These are phyloP conservation scores for Leccinum subtestaceum DNA, from an alignment of 768 basidiomycete genomes.

Conservation along the genomic window DNA sequence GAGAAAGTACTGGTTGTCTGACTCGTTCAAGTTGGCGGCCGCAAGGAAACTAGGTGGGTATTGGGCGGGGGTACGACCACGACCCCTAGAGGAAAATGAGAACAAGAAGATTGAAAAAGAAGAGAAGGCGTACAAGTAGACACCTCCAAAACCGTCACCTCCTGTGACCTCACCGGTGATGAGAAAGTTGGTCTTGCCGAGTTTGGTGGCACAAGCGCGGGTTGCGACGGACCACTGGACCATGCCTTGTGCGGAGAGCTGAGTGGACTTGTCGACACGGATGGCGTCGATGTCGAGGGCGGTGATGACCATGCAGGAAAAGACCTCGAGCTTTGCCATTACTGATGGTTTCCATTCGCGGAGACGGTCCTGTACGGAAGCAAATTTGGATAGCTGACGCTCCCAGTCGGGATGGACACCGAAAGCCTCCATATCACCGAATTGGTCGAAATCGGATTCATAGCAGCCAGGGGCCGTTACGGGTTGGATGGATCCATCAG, in stretches of 20 bases:
- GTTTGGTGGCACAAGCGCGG: conserved; percentile 63
- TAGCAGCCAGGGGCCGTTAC: conserved; percentile 72
- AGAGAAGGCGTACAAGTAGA: conserved; percentile 65
- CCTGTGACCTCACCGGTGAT: conserved; percentile 94
- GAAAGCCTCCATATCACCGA: conserved; percentile 96
- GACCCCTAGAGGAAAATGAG: conserved; percentile 52
- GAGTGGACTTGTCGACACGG: conserved; percentile 93
- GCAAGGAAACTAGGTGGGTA: conserved; percentile 63
- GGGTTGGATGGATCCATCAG: conserved; percentile 55
- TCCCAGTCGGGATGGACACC: conserved; percentile 95
- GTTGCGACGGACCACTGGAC: conserved; percentile 73
- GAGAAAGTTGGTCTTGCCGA: conserved; percentile 85
- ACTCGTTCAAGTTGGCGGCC: conserved; percentile 63
- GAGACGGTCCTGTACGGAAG: conserved; percentile 93
- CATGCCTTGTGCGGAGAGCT: conserved; percentile 81
- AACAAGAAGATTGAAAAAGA: background rate
- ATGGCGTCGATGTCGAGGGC: conserved; percentile 92
- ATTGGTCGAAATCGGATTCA: conserved; percentile 88
- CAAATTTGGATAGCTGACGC: conserved; percentile 92
- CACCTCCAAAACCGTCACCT: conserved; percentile 83
- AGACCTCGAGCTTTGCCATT: conserved; percentile 71
- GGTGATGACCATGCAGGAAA: conserved; percentile 83
- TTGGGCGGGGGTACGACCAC: conserved; percentile 79
- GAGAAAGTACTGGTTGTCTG: conserved; percentile 74
- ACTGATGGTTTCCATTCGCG: conserved; percentile 86